Conservation (phyloP, 495 filamentous ascomycete genomes). For the Darksidea phi region DNA sequence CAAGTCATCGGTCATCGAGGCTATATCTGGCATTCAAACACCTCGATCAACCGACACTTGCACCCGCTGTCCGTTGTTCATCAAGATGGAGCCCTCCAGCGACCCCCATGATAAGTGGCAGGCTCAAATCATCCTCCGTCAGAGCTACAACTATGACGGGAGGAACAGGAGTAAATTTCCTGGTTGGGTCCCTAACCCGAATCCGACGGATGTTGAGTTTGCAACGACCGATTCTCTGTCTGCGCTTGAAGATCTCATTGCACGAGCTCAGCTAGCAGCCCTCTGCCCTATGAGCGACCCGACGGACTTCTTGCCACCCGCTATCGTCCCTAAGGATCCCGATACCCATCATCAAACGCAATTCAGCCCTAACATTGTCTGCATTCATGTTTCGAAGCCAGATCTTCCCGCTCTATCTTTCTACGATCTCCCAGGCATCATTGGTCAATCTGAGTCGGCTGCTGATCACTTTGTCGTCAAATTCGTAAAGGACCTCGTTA, state of each 20-base stretch:
- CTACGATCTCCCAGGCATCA: conserved; percentile 78
- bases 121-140: conserved; percentile 61
- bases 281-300: conserved; percentile 56
- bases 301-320: conserved; percentile 47
- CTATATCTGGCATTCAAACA: conserved; percentile 72
- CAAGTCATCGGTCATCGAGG: conserved; percentile 78
- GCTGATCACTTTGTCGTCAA: conserved; percentile 64
- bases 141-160: conserved; percentile 48
- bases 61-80: conserved; percentile 74
- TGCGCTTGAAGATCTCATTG: conserved; percentile 59
- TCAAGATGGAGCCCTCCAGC: conserved; percentile 60
- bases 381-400: conserved; percentile 68
- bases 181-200: conserved; percentile 45
- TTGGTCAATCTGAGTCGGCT: conserved; percentile 59
- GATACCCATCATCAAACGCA: conserved; percentile 49
- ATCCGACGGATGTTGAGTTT: conserved; percentile 47
- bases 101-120: conserved; percentile 53
- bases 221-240: conserved; percentile 43
- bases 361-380: conserved; percentile 76
- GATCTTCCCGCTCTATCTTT: conserved; percentile 69
- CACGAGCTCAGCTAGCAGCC: conserved; percentile 70
- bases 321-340: conserved; percentile 13
- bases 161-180: conserved; percentile 37
- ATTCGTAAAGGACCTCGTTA: conserved; percentile 67
- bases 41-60: conserved; percentile 69